A percentile compares a stretch with the other conserved stretches of the same genome.
phyloP scores from a whole-genome alignment of 1,284 basidiomycete genomes.

The Pascua sp. region DNA sequence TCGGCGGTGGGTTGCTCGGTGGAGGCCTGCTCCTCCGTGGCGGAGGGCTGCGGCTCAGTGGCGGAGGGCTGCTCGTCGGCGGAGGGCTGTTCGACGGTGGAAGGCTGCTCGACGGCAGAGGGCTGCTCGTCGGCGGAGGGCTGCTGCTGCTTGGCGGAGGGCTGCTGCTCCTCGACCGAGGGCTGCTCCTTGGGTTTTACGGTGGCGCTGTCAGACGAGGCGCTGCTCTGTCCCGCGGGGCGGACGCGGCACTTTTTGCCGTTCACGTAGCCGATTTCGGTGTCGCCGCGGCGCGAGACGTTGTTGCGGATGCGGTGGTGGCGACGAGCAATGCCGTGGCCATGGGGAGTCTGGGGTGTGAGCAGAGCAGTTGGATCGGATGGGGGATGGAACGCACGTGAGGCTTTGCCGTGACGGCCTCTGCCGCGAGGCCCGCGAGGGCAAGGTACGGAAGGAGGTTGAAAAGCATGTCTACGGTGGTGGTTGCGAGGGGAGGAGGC shows the following conservation, averaged over 20 bases:
- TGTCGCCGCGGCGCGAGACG: background rate
- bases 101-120: background rate
- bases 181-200: background rate
- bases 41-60: background rate
- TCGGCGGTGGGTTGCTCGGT: background rate
- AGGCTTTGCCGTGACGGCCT: background rate
- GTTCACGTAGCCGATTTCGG: background rate
- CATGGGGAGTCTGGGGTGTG: background rate
- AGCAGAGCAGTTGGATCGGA: background rate
- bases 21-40: background rate
- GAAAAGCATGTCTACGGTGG: background rate
- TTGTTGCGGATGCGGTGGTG: background rate
- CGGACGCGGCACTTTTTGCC: background rate
- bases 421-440: background rate
- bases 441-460: slow-evolving; percentile 21
- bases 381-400: background rate
- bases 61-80: background rate
- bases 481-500: background rate
- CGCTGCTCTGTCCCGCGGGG: background rate
- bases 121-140: background rate
- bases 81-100: background rate
- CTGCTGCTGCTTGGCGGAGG: too few species aligned
- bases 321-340: background rate
- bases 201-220: background rate
- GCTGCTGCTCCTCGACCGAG: background rate